phyloP scores from a whole-genome alignment of 768 basidiomycete species.

The Termitomyces sp. region DNA sequence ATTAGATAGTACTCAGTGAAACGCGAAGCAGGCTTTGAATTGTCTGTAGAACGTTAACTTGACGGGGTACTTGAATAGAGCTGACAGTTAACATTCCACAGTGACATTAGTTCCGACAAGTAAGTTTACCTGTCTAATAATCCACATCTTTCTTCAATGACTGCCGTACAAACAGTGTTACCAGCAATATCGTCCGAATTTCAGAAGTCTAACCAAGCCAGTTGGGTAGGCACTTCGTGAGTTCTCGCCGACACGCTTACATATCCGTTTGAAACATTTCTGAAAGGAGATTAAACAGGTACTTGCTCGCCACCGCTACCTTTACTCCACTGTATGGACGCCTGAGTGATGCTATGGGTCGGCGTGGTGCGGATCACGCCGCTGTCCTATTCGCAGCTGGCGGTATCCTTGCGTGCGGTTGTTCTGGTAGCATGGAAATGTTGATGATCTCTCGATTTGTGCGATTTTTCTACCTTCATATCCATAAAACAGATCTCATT shows the following conservation, averaged over 20 bases:
- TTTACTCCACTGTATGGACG: slow-evolving; percentile 80
- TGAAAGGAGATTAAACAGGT: slow-evolving; percentile 31
- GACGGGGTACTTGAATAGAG: neutral
- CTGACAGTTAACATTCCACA: slow-evolving; percentile 16
- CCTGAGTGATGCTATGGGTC: slow-evolving; percentile 68
- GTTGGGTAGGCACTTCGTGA: slow-evolving; percentile 79
- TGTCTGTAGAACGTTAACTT: slow-evolving; percentile 15
- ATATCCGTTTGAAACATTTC: neutral
- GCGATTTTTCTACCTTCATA: slow-evolving; percentile 16
- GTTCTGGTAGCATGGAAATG: slow-evolving; percentile 62
- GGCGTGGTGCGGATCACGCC: slow-evolving; percentile 58
- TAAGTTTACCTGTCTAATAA: slow-evolving; percentile 23
- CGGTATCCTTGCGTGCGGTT: slow-evolving; percentile 62
- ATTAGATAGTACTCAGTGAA: neutral
- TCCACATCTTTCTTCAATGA: neutral
- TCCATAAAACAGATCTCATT: neutral
- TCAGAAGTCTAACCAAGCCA: slow-evolving; percentile 68
- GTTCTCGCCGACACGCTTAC: slow-evolving; percentile 9
- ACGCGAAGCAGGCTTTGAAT: slow-evolving; percentile 23
- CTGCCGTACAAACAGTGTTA: slow-evolving; percentile 41
- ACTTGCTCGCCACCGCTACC: slow-evolving; percentile 71
- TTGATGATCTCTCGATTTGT: slow-evolving; percentile 75
- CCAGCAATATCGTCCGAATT: slow-evolving; percentile 78
- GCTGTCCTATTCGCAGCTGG: slow-evolving; percentile 56
- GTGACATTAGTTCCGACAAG: slow-evolving; percentile 76